These are phyloP conservation scores for Fusarium clavum DNA, from an alignment of 2,329 filamentous ascomycete genomes.

Conservation along the genomic window DNA sequence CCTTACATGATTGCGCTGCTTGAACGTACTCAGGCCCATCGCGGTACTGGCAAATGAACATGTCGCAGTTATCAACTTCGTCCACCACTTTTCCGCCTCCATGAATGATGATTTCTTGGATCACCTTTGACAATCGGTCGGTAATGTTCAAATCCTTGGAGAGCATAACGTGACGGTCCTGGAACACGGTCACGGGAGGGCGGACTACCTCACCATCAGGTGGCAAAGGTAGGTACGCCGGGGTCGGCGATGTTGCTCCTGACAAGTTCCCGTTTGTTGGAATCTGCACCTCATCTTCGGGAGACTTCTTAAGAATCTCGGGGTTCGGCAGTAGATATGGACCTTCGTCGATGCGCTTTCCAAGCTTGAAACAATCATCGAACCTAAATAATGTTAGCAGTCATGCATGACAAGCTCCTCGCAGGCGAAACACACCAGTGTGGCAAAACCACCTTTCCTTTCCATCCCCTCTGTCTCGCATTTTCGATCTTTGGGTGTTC, in stretches of 20 bases:
- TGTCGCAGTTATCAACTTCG: conserved; percentile 77
- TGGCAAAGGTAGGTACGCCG: conserved; percentile 57
- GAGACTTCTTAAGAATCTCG: conserved; percentile 75
- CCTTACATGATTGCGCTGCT: conserved; percentile 81
- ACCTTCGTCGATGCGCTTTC: conserved; percentile 87
- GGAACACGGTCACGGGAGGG: conserved; percentile 77
- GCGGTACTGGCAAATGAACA: conserved; percentile 88
- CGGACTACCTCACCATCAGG: conserved; percentile 57
- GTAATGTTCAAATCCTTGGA: conserved; percentile 79
- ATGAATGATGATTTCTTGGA: conserved; percentile 76
- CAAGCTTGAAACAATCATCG: conserved; percentile 93
- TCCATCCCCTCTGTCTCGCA: conserved; percentile 72
- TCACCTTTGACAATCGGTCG: conserved; percentile 71
- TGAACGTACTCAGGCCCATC: conserved; percentile 81
- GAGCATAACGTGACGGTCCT: conserved; percentile 81
- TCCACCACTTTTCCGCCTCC: conserved; percentile 78
- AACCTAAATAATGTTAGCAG: conserved; percentile 70
- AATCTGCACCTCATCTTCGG: conserved; percentile 67
- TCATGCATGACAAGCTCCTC: neutral
- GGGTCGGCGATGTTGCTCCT: conserved; percentile 70
- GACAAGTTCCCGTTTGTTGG: conserved; percentile 70
- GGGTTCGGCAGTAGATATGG: conserved; percentile 90
- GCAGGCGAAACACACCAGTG: conserved; percentile 74
- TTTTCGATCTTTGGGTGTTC: conserved; percentile 77
- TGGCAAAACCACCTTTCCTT: conserved; percentile 86